phyloP scores from a whole-genome alignment of 106 monocot genomes.

The Dioscorea alata region DNA sequence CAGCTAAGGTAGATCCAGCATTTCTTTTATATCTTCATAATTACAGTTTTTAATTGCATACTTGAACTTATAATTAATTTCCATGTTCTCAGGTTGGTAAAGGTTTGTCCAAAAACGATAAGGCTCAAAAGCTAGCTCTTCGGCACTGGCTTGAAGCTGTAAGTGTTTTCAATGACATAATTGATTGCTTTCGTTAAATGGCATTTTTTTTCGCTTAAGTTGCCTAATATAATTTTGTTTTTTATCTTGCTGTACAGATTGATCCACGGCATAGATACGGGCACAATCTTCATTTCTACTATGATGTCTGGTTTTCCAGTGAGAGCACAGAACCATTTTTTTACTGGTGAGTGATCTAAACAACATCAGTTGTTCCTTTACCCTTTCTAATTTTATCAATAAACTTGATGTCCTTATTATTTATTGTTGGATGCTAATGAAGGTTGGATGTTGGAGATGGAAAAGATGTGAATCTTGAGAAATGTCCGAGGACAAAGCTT shows the following conservation, averaged over 20 bases:
- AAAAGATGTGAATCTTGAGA: conserved; percentile 58
- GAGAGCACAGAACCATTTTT: conserved; percentile 60
- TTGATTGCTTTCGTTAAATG: not conserved
- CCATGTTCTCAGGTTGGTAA: conserved; percentile 43
- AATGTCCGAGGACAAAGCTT: conserved; percentile 52
- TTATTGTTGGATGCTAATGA: not conserved
- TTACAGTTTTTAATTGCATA: too few relatives aligned
- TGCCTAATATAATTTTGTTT: not conserved
- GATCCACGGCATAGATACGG: conserved; percentile 79
- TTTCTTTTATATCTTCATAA: too few relatives aligned
- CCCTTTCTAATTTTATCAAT: not conserved
- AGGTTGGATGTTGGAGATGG: conserved; percentile 78
- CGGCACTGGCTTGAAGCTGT: conserved; percentile 87
- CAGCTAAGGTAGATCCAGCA: conserved; percentile 60
- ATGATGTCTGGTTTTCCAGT: conserved; percentile 58
- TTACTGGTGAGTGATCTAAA: conserved; percentile 43
- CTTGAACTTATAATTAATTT: not conserved
- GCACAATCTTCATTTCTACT: conserved; percentile 60
- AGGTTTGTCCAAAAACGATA: conserved; percentile 57
- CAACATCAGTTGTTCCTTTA: not conserved
- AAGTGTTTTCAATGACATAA: conserved; percentile 7
- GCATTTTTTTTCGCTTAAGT: not conserved
- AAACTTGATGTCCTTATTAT: not conserved
- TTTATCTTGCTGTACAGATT: conserved; percentile 33
- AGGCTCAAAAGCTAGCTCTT: conserved; percentile 71